A percentile compares a stretch with the other conserved stretches of the same genome.
Conservation (phyloP, 2,329 filamentous ascomycete species). For the Hymenoscyphus linearis region DNA sequence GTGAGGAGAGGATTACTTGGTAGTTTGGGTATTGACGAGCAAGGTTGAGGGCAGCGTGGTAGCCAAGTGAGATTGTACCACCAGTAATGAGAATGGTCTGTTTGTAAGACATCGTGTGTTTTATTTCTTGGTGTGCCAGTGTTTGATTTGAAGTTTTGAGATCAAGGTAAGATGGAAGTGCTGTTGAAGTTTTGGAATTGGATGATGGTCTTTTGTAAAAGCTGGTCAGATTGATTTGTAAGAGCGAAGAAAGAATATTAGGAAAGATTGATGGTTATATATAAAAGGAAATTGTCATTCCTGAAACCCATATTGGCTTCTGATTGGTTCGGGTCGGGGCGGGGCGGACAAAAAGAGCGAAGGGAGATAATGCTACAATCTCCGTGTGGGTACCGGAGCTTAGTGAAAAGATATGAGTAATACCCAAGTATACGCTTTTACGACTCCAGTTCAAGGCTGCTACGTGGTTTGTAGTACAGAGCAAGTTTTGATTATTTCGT, state of each 20-base stretch:
- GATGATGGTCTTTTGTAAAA: neutral
- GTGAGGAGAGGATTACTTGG: conserved; percentile 39
- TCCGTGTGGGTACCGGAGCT: neutral
- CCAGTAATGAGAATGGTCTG: conserved; percentile 39
- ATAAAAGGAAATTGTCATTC: neutral
- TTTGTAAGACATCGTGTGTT: conserved; percentile 18
- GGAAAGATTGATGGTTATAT: neutral
- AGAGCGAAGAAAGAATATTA: neutral
- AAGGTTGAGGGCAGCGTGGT: conserved; percentile 36
- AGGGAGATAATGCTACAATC: neutral
- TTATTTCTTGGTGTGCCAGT: neutral
- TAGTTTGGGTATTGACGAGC: conserved; percentile 38
- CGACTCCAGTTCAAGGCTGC: neutral
- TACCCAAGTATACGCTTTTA: neutral
- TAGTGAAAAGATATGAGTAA: neutral
- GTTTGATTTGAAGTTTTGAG: neutral
- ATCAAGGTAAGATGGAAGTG: neutral
- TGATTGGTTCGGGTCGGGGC: neutral
- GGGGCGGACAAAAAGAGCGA: neutral
- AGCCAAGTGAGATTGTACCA: conserved; percentile 41
- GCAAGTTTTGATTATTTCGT: too few relatives aligned
- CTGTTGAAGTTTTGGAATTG: neutral
- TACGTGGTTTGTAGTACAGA: too few relatives aligned
- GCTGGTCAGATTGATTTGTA: neutral
- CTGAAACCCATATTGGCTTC: neutral